Percentiles rank a stretch among this genome's conserved stretches.
Evolutionary conservation across 2,329 filamentous ascomycete genomes (phyloP).

Genomic region (Emericellopsis atlantica): DNA sequence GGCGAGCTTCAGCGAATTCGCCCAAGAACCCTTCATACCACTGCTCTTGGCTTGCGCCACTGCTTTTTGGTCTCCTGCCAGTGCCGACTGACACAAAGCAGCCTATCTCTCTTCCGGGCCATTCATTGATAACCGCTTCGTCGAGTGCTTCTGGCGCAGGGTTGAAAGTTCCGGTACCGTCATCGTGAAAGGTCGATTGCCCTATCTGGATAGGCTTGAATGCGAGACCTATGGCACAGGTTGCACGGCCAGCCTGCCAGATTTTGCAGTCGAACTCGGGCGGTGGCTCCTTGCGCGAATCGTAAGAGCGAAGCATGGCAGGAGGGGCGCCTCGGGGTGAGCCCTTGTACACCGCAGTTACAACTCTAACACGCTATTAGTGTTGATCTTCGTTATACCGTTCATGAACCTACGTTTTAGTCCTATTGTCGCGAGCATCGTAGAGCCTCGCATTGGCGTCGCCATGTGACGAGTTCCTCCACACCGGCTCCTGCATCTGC

Average conservation of each 20-base stretch:
- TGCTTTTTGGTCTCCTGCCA: conserved; percentile 59
- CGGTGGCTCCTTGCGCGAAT: conserved; percentile 81
- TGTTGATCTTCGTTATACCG: not conserved
- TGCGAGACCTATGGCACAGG: conserved; percentile 76
- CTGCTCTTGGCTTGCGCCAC: conserved; percentile 57
- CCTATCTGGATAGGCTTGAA: conserved; percentile 95
- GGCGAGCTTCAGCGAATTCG: conserved; percentile 81
- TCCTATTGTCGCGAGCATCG: conserved; percentile 72
- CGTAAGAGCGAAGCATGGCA: conserved; percentile 79
- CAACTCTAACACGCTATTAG: conserved; percentile 44
- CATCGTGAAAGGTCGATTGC: conserved; percentile 87
- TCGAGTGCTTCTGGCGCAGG: conserved; percentile 76
- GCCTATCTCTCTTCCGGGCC: conserved; percentile 85
- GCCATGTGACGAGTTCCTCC: conserved; percentile 50
- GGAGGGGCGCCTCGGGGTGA: conserved; percentile 56
- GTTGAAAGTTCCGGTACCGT: conserved; percentile 85
- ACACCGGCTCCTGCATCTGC: conserved; percentile 37
- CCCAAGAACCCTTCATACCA: conserved; percentile 95
- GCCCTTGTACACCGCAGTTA: conserved; percentile 85
- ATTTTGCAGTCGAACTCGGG: conserved; percentile 91
- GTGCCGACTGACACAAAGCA: conserved; percentile 93
- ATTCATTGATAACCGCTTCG: conserved; percentile 85
- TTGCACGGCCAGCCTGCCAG: conserved; percentile 95
- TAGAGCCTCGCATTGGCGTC: conserved; percentile 83
- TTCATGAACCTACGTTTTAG: conserved; percentile 62